Percentiles rank a stretch among this genome's conserved stretches.
Evolutionary conservation across 2,329 filamentous ascomycete species (phyloP).

Genomic region (Trichoderma oligosporum): DNA sequence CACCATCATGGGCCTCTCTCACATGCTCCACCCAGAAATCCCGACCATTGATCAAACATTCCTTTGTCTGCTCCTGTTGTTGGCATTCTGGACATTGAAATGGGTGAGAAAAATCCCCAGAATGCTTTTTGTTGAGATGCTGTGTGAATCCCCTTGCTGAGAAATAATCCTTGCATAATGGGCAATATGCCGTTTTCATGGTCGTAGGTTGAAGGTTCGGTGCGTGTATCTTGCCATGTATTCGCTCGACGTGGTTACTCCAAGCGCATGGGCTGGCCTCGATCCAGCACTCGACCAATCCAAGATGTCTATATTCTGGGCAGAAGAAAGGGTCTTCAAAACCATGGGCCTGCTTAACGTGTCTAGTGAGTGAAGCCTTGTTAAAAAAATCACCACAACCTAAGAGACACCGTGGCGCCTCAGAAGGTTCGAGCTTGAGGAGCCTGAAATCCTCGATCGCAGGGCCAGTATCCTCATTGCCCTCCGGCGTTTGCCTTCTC

Average conservation of each 20-base stretch:
- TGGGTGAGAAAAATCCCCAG: not conserved
- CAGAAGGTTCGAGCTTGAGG: not conserved
- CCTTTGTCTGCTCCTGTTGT: not conserved
- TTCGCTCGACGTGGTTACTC: not conserved
- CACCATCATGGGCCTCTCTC: not conserved
- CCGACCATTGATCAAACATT: not conserved
- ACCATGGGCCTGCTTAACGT: not conserved
- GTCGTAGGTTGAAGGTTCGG: not conserved
- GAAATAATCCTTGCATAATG: not conserved
- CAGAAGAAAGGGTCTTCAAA: constrained; percentile 4
- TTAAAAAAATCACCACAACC: not conserved
- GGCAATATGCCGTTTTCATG: constrained; percentile 1
- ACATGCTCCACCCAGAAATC: constrained; percentile 4
- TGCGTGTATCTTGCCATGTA: not conserved
- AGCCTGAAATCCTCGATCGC: not conserved
- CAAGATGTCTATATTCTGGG: not conserved
- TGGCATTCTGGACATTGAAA: constrained; percentile 1
- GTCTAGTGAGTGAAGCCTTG: constrained; percentile 1
- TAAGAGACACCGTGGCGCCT: constrained; percentile 1
- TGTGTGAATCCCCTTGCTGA: not conserved
- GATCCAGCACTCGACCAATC: not conserved
- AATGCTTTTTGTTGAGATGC: constrained; percentile 5
- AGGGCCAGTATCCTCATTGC: not conserved
- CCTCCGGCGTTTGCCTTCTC: not conserved
- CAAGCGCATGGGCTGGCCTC: not conserved